Percentiles rank a stretch among this genome's conserved stretches.
Evolutionary conservation across 2,329 filamentous ascomycete species (phyloP).

Genomic region (Fusarium anguioides): DNA sequence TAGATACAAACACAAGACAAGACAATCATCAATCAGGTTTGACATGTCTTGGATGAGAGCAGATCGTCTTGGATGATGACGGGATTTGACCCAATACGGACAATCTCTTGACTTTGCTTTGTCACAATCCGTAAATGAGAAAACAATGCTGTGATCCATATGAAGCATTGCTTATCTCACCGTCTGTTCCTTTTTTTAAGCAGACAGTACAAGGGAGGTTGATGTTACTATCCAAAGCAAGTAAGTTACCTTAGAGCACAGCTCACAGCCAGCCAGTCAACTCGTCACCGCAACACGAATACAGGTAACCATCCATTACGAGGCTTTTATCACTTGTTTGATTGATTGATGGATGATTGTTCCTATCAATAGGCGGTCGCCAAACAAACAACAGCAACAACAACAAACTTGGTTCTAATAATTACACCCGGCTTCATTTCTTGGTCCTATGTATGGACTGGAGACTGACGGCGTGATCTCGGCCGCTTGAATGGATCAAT

Average conservation of each 20-base stretch:
- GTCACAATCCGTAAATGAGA: background rate
- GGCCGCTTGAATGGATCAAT: background rate
- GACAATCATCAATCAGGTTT: slow-evolving; percentile 28
- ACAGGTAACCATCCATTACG: slow-evolving; percentile 28
- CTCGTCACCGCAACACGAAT: slow-evolving; percentile 15
- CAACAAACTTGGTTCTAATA: slow-evolving; percentile 23
- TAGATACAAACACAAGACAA: background rate
- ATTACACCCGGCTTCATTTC: slow-evolving; percentile 8
- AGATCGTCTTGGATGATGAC: slow-evolving; percentile 28
- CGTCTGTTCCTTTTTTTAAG: slow-evolving; percentile 1
- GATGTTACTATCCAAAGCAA: too few relatives aligned
- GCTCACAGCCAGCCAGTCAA: background rate
- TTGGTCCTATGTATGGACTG: too few relatives aligned
- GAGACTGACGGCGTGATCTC: slow-evolving; percentile 18
- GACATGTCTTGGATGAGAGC: slow-evolving; percentile 32
- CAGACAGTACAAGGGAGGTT: too few relatives aligned
- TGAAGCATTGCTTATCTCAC: slow-evolving; percentile 36
- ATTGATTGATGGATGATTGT: too few relatives aligned
- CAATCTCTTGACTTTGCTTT: background rate
- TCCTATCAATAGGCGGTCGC: slow-evolving; percentile 3
- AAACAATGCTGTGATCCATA: slow-evolving; percentile 15
- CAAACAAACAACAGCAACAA: background rate
- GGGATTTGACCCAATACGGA: slow-evolving; percentile 16
- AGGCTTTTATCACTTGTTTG: slow-evolving; percentile 16
- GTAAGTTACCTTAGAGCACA: slow-evolving; percentile 12